A percentile compares a stretch with the other conserved stretches of the same genome.
Evolutionary conservation across 2,329 filamentous ascomycete species (phyloP).

Genomic region (Curvularia verruculosa): DNA sequence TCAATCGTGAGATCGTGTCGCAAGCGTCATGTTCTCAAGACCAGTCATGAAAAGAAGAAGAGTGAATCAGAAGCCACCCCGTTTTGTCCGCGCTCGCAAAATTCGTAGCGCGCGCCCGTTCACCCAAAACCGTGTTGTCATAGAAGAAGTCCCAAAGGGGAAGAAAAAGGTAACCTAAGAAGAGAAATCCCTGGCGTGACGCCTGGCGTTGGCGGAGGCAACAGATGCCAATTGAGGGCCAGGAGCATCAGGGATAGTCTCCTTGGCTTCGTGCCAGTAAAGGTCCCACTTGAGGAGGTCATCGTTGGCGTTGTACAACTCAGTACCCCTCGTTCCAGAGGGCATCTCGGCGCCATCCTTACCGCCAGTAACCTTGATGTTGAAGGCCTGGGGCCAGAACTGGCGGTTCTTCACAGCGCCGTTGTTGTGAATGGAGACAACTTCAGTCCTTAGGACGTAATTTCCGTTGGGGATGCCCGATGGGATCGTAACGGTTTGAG

Average conservation of each 20-base stretch:
- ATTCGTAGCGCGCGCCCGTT: background rate
- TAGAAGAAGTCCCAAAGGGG: background rate
- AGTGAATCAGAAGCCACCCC: background rate
- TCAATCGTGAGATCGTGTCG: slow-evolving; percentile 10
- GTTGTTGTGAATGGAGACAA: slow-evolving; percentile 45
- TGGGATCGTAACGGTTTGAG: slow-evolving; percentile 42
- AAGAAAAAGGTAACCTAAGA: slow-evolving; percentile 15
- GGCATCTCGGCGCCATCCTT: slow-evolving; percentile 33
- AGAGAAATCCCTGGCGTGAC: slow-evolving; percentile 38
- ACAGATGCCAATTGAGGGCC: slow-evolving; percentile 32
- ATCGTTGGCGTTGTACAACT: slow-evolving; percentile 38
- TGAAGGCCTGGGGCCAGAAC: slow-evolving; percentile 47
- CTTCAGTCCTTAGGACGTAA: slow-evolving; percentile 46
- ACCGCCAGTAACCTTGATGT: slow-evolving; percentile 43
- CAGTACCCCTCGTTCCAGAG: slow-evolving; percentile 38
- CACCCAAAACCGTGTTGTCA: background rate
- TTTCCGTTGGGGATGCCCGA: slow-evolving; percentile 41
- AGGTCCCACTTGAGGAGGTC: slow-evolving; percentile 38
- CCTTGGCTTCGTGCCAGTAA: slow-evolving; percentile 39
- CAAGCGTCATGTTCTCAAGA: slow-evolving; percentile 1
- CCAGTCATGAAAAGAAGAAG: slow-evolving; percentile 3
- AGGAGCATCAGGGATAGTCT: slow-evolving; percentile 30
- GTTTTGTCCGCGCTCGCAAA: background rate
- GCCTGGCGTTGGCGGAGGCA: slow-evolving; percentile 17
- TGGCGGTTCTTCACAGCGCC: slow-evolving; percentile 40